Base-by-base conservation (phyloP, 441 rosid species). In the Erodium texanum region DNA sequence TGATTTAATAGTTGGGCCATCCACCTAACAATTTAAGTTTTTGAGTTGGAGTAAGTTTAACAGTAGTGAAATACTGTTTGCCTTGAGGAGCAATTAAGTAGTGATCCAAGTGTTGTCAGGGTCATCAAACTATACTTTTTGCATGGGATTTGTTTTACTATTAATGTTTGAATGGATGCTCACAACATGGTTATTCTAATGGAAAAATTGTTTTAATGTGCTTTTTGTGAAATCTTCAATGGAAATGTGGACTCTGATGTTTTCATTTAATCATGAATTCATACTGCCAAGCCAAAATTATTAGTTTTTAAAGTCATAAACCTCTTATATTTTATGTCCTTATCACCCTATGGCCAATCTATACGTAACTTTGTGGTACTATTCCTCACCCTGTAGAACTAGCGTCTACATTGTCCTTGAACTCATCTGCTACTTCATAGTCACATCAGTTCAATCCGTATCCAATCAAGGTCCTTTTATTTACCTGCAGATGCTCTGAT, bases 381-480 rank as follows among this genome's bases (percentile, higher is more conserved):
- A 58, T 18, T 54, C 9, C 24, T 54, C 22, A 54, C 10, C 10
- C 16, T 7, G 24, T 18, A 18, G 22, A 54, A 19, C 61, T 54
- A 54, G 7, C 19, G 16, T 18, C 61, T 7, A 18, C 10, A 7
- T 18, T 54, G 16, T 54, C 20, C 19, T 19, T 58, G 24, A 58
- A 58, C 27, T 58, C 23, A 58, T 58, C 23, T 58, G 62, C 62
- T 58, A 58, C 62, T 48, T 48, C 58, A 15, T 8, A 20, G 62
- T 20, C 62, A 58, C 24, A n/a, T 54, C 61, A 54, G 61, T 18
- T 54, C 61, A 52, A 52, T 54, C 11, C 19, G 61, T 54, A 58
- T 12, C 24, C 11, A 19, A 4, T 58, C 11, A 7, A 9, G 15
- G 14, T 10, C 62, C 1, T 56, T 19, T 56, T 56, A 56, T 56